Evolutionary conservation across 2,329 filamentous ascomycete genomes (phyloP), one percentile per base, ranked within the genome.

Genomic region (Cordyceps javanica): DNA sequence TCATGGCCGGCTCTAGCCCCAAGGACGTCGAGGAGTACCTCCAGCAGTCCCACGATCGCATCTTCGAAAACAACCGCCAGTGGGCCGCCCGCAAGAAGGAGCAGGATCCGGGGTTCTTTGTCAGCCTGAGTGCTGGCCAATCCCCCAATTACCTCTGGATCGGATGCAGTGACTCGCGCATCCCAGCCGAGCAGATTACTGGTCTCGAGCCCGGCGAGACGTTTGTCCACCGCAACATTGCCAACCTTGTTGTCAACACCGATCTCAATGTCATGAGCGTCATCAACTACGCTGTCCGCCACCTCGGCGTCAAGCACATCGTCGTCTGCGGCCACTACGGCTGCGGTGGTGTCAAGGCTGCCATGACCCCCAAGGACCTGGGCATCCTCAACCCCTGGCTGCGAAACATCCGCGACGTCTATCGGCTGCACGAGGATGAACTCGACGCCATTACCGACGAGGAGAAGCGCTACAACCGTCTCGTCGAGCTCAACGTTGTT

Each of bases 201-300:
- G 87, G 89, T 63, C 82, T 93, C 58, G 80, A 88, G 68, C 90
- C 91, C n/a, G 91, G 91, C 64, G 90, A 96, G 73, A 88, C 93
- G 66, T 97, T 96, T 72, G 88, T 95, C 64, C 91, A 96, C 79
- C 89, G 92, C 73, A 96, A 97, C 69, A 96, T 96, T 72, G 91
- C 91, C 75, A 96, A 96, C 78, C 81, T 95, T 63, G 81, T 96
- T 58, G 85, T 85, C 74, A 84, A 86, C 69, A 87, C 85, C 62
- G 92, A 97, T 70, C 81, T 95, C 67, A 91, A 86, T 72, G 85
- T 86, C 51, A 86, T 90, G 70, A 83, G 83, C 70, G 91, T 96
- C 66, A 90, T 96, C 73, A 86, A 94, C 70, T 97, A 91, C 70
- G 89, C 91, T 62, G 90, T 96, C 62, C 78, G 82, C 65, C 85